phyloP scores from a whole-genome alignment of 2,329 filamentous ascomycete species.

The Epichloe uncinata region DNA sequence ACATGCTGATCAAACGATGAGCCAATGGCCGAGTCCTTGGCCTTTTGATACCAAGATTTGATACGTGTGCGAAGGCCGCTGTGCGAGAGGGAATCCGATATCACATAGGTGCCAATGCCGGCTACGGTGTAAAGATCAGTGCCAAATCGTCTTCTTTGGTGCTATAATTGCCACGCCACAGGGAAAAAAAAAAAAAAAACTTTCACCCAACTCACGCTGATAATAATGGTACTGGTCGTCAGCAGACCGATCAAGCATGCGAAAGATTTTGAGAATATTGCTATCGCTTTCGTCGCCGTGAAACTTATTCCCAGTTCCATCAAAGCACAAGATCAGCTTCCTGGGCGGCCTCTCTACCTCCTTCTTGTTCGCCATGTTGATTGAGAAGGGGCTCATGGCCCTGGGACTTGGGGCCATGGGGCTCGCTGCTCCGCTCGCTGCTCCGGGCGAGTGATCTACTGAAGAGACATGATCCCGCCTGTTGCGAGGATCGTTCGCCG shows the following conservation, averaged over 20 bases:
- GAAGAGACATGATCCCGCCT: neutral
- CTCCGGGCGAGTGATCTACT: neutral
- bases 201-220: conserved; percentile 33
- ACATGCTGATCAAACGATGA: conserved; percentile 74
- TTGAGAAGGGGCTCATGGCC: conserved; percentile 3
- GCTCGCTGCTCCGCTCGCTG: too few species aligned
- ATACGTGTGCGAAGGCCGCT: conserved; percentile 43
- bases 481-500: neutral
- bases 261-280: conserved; percentile 57
- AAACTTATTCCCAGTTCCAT: conserved; percentile 52
- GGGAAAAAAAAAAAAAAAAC: neutral
- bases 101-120: conserved; percentile 62
- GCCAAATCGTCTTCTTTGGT: neutral
- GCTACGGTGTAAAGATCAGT: conserved; percentile 22
- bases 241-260: conserved; percentile 52
- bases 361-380: neutral
- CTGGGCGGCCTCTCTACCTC: conserved; percentile 8
- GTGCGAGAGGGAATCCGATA: conserved; percentile 44
- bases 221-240: conserved; percentile 52
- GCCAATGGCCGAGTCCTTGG: conserved; percentile 68
- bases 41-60: conserved; percentile 55
- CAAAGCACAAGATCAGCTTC: conserved; percentile 49
- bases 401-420: neutral
- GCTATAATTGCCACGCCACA: fast-evolving
- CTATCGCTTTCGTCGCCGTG: conserved; percentile 49